Conservation (phyloP, 768 basidiomycete genomes). For the Kwoniella dejecticola region DNA sequence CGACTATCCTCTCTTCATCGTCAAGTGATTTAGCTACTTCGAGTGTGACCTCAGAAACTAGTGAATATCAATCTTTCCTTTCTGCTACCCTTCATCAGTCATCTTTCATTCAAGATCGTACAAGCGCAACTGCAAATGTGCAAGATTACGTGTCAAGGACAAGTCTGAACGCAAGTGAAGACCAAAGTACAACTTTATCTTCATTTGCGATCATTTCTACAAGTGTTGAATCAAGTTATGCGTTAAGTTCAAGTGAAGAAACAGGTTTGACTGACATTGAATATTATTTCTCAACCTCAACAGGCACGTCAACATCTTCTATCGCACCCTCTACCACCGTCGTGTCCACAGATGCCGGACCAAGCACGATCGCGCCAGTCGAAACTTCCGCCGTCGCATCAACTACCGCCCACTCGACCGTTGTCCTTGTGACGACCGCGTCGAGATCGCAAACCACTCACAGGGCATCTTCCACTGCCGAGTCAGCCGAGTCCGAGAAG, state of each 20-base stretch:
- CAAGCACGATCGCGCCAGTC: conserved; percentile 3
- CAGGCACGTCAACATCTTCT: conserved; percentile 6
- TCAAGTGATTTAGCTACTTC: conserved; percentile 7
- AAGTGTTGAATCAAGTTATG: not conserved
- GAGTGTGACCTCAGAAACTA: not conserved
- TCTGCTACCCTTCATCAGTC: not conserved
- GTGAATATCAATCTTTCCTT: conserved; percentile 4
- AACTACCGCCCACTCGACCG: conserved; percentile 12
- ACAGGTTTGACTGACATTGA: not conserved
- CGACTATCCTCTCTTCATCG: not conserved
- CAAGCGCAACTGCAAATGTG: not conserved
- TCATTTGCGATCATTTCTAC: no score
- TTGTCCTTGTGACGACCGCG: conserved; percentile 22
- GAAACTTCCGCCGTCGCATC: conserved; percentile 2
- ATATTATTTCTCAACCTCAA: not conserved
- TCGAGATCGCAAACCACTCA: conserved; percentile 13
- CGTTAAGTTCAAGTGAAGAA: not conserved
- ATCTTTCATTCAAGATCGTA: not conserved
- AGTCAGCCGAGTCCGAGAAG: conserved; percentile 21
- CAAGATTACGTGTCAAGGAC: no score
- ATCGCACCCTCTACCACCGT: conserved; percentile 5
- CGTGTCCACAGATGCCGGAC: conserved; percentile 4
- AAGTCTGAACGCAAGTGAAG: no score
- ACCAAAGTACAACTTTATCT: no score
- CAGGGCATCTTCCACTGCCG: conserved; percentile 19